Evolutionary conservation across 2,329 filamentous ascomycete species (phyloP), one percentile per base, ranked within the genome.

Genomic region (Peltaster fructicola): DNA sequence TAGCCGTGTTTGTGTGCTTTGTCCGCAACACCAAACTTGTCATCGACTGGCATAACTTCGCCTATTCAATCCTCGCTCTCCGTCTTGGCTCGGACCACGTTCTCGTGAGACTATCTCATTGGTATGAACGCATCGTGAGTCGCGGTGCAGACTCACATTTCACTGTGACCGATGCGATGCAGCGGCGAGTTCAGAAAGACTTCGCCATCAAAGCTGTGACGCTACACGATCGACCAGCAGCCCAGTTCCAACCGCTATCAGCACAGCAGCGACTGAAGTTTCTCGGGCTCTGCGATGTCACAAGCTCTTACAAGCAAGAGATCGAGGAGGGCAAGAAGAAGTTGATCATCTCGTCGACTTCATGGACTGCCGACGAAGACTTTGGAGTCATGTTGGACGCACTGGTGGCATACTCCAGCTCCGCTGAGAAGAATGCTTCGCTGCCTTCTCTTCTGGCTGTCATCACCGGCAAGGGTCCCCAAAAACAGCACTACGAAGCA

Each of bases 1-100:
- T 93, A 17, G 76, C 80, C 9, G 61, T 73, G 12, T 33, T 84
- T 3, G 61, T 80, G 23, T 79, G 78, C 41, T 66, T 72, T 38
- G 50, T 91, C 24, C 73, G 88, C 24, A 74, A 79, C 38, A 91
- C 79, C 18, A 68, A 68, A 29, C 64, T 98, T 4, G 63, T 95
- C 32, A 77, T 95, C 27, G 88, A 98, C 57, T 98, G 88, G 88
- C 88, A 98, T 58, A 98, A 98, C 53, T 95, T 93, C 51, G 88
- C 85, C 38, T 92, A 85, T 62, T 85, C 81, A 6, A 91, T 98
- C 39, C 68, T 98, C 3, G 77, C 65, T 2, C 51, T 75, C 23
- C 73, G 72, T 33, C 55, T 76, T 1, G 67, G 69, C 1, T 35
- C 53, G 2, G 50, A 45, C 5, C 79, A 90, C 43, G 75, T 74